Evolutionary conservation across 371 early-diverging fungal species (phyloP).

Genomic region (Circinella minor): DNA sequence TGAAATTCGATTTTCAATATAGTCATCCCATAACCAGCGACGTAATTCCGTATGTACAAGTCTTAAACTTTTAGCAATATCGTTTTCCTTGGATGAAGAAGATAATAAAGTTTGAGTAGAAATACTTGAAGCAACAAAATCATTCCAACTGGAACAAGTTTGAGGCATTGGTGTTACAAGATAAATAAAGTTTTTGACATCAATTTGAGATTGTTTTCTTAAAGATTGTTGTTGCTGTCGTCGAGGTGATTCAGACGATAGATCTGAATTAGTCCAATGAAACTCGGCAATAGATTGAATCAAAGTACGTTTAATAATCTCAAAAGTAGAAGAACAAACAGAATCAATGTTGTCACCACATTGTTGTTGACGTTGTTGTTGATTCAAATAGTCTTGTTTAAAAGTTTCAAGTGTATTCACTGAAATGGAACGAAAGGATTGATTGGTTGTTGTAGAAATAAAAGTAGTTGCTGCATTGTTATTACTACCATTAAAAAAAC

Average conservation of each 20-base stretch:
- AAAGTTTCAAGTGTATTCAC: background rate
- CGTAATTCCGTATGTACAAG: conserved; percentile 13
- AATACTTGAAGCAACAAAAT: background rate
- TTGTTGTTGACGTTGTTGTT: background rate
- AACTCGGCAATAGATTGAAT: conserved; percentile 17
- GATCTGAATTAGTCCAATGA: conserved; percentile 15
- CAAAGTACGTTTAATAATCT: conserved; percentile 5
- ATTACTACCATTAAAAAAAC: conserved; percentile 12
- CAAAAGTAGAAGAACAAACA: background rate
- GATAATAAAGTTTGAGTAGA: no score
- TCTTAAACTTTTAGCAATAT: background rate
- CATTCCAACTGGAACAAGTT: background rate
- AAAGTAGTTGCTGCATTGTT: background rate
- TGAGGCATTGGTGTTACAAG: conserved; percentile 15
- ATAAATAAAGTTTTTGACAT: conserved; percentile 18
- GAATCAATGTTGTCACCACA: background rate
- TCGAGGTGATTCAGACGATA: conserved; percentile 13
- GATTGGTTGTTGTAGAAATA: conserved; percentile 11
- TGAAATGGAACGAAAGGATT: conserved; percentile 16
- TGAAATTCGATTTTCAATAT: conserved; percentile 15
- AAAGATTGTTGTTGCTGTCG: background rate
- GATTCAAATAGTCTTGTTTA: background rate
- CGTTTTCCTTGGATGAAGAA: background rate
- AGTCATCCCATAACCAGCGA: conserved; percentile 17
- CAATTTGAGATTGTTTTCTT: conserved; percentile 1